A percentile compares a stretch with the other conserved stretches of the same genome.
phyloP scores from a whole-genome alignment of 1,284 basidiomycete genomes.

The Heterobasidion occidentale region DNA sequence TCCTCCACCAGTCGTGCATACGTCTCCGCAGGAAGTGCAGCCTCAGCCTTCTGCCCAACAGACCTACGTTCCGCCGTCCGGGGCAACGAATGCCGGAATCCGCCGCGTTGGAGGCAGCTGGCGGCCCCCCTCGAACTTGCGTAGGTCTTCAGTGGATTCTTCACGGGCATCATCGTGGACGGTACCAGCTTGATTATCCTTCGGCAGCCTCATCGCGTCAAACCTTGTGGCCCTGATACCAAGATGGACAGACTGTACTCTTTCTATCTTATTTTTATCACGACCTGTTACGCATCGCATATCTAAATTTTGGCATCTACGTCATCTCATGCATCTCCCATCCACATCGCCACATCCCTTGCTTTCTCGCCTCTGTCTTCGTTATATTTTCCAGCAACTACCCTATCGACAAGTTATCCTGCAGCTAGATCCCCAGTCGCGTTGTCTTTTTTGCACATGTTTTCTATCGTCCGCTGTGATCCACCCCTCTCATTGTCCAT shows the following conservation, averaged over 20 bases:
- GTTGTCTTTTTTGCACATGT: neutral
- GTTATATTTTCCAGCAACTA: too few species aligned
- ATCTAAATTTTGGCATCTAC: neutral
- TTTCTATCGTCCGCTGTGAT: neutral
- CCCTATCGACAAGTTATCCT: too few species aligned
- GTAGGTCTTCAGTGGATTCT: neutral
- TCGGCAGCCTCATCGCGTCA: too few species aligned
- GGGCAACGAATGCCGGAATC: conserved; percentile 35
- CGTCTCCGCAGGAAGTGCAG: neutral
- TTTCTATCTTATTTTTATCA: neutral
- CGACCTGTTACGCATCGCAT: neutral
- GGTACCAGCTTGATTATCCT: neutral
- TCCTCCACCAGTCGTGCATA: neutral
- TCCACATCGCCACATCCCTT: neutral
- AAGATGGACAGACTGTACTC: too few species aligned
- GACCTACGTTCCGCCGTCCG: conserved; percentile 44
- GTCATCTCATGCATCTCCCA: neutral
- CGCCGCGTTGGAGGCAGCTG: conserved; percentile 50
- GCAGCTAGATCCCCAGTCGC: neutral
- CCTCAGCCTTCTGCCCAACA: neutral
- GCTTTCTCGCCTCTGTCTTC: too few species aligned
- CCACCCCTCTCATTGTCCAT: neutral
- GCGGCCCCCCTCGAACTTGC: conserved; percentile 21
- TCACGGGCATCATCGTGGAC: neutral
- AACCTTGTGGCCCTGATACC: neutral